Conservation (phyloP, 2,329 filamentous ascomycete genomes). For the Didymella arachidicola region DNA sequence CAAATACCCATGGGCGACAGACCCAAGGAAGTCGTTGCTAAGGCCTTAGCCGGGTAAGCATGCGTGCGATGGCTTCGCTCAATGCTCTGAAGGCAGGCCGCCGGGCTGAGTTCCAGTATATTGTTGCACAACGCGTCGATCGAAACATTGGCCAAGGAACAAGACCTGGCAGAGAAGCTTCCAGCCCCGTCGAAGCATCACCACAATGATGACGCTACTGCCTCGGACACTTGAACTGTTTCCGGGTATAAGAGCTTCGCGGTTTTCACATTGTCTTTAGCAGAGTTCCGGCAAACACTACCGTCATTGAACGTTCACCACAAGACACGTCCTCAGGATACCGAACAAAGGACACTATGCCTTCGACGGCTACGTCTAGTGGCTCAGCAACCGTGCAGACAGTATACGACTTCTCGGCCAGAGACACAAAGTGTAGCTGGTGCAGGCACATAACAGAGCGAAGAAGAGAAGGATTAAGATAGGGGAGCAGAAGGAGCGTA, state of each 20-base stretch:
- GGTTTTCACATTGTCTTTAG: background rate
- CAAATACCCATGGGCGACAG: constrained; percentile 45
- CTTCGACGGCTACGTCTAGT: constrained; percentile 8
- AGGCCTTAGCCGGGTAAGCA: constrained; percentile 41
- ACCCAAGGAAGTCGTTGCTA: constrained; percentile 40
- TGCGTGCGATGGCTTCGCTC: no score
- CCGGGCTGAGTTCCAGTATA: background rate
- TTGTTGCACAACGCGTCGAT: background rate
- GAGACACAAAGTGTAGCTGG: constrained; percentile 41
- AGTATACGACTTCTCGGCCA: constrained; percentile 32
- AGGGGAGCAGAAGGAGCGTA: constrained; percentile 46
- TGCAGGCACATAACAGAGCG: constrained; percentile 18
- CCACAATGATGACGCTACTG: constrained; percentile 14
- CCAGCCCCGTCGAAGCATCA: constrained; percentile 3
- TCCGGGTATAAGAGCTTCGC: background rate
- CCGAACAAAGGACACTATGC: background rate
- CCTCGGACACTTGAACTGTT: background rate
- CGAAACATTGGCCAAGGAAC: background rate
- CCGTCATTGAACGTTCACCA: background rate
- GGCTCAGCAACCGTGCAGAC: constrained; percentile 37
- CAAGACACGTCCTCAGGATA: background rate
- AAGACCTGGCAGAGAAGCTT: constrained; percentile 2
- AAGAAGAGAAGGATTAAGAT: constrained; percentile 38
- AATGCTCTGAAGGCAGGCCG: background rate
- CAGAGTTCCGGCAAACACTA: background rate